phyloP scores from a whole-genome alignment of 2,329 filamentous ascomycete genomes.

The Ramularia collo-cygni region DNA sequence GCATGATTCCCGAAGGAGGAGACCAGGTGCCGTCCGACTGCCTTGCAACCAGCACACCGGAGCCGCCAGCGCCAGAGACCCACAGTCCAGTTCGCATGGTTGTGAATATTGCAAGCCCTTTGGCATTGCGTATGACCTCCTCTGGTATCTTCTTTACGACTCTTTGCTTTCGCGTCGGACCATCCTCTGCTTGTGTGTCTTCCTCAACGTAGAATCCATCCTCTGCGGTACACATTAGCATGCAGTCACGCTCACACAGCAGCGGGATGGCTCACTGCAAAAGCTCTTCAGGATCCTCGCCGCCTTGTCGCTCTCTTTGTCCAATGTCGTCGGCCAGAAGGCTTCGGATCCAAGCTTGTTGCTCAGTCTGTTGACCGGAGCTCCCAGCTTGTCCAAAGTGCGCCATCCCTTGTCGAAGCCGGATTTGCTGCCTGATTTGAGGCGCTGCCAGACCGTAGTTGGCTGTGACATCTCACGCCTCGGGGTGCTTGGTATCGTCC shows the following conservation, averaged over 20 bases:
- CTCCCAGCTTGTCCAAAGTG: conserved; percentile 56
- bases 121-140: conserved; percentile 77
- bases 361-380: conserved; percentile 71
- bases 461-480: conserved; percentile 14
- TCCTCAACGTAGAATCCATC: conserved; percentile 63
- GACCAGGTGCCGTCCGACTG: conserved; percentile 86
- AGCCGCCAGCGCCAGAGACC: conserved; percentile 85
- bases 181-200: conserved; percentile 39
- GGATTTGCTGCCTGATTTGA: conserved; percentile 52
- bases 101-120: conserved; percentile 87
- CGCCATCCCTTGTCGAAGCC: conserved; percentile 69
- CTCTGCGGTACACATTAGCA: conserved; percentile 33
- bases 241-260: not conserved
- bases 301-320: conserved; percentile 86
- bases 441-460: conserved; percentile 45
- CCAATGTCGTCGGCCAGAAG: conserved; percentile 78
- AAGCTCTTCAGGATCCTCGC: conserved; percentile 85
- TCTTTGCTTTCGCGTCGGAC: conserved; percentile 54
- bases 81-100: conserved; percentile 91
- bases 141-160: conserved; percentile 78
- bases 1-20: conserved; percentile 80
- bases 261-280: conserved; percentile 56
- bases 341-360: conserved; percentile 76
- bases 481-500: conserved; percentile 9
- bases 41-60: conserved; percentile 76